Evolutionary conservation across 768 basidiomycete genomes (phyloP), one percentile per base, ranked within the genome.

Genomic region (Trametes sanguinea): DNA sequence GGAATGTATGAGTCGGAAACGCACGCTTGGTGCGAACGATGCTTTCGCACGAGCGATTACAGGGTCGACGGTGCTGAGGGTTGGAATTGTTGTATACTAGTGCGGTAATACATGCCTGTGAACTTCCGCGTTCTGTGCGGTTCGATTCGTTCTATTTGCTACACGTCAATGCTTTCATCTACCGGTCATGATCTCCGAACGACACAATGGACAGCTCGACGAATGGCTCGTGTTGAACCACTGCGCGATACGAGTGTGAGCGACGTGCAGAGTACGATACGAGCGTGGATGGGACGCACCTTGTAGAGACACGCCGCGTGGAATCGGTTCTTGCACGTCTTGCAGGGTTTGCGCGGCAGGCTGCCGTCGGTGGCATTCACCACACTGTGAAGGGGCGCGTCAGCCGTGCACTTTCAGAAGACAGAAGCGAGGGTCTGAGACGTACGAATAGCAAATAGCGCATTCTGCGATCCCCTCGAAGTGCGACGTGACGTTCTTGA

Each of bases 391-490:
- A 45, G 35, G 30, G 55, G 44, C 10, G 48, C 44, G 40, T 47
- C 46, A 37, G 51, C 48, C 22, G 32, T 6, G 35, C 33, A 14
- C 10, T 22, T 9, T 44, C 27, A 51, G 37, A 9, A 17, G 4
- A 40, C 63, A 60, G 51, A 51, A 33, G 5, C 14, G 9, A 16
- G 17, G 35, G 37, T 13, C 60, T 22, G 22, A 10, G 6, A 70
- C 89, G 71, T 68, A 94, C 89, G 92, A 93, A 73, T 95, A 96
- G 70, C 94, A 96, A 62, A 99, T 98, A 1, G 96, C 93, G 74
- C 97, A 99, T 68, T 96, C 94, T 2, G 92, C 91, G 72, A 95
- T 90, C 6, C 96, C 96, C 65, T 96, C 93, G 69, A 98, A 99
- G 73, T 98, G 94, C 17, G 92, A 81, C 0, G 86, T 81, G 46